Percentiles rank a stretch among this genome's conserved stretches.
Evolutionary conservation across 1,284 basidiomycete genomes (phyloP).

Genomic region (Rugosomyces carneus): DNA sequence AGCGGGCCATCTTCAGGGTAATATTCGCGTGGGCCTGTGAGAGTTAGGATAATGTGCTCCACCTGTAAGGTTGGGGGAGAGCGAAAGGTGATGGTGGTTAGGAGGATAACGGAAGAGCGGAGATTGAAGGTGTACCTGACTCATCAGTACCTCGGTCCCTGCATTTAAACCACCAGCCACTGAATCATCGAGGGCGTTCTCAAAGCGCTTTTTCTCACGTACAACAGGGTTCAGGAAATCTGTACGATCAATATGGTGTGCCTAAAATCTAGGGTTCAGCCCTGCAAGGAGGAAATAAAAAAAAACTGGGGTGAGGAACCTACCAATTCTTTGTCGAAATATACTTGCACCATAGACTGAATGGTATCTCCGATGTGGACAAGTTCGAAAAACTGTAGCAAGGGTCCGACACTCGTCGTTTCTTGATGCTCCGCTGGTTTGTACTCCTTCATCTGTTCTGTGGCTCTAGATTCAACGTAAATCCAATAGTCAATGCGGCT

Average conservation of each 20-base stretch:
- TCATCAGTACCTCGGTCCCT: constrained; percentile 94
- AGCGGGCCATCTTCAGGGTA: constrained; percentile 67
- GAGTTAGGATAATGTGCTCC: constrained; percentile 84
- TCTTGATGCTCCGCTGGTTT: constrained; percentile 79
- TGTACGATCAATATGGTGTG: constrained; percentile 80
- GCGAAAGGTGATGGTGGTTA: background rate
- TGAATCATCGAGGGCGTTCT: constrained; percentile 85
- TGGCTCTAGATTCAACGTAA: constrained; percentile 47
- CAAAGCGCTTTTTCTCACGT: constrained; percentile 84
- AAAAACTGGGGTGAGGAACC: background rate
- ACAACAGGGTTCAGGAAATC: constrained; percentile 94
- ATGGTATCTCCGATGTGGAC: constrained; percentile 98
- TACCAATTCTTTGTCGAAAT: constrained; percentile 28
- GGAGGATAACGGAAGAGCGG: background rate
- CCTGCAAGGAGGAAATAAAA: background rate
- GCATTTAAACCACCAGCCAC: constrained; percentile 92
- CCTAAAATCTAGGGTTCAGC: constrained; percentile 34
- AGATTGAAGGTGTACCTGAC: constrained; percentile 55
- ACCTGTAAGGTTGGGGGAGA: background rate
- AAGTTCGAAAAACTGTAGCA: constrained; percentile 96
- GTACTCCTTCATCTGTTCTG: constrained; percentile 79
- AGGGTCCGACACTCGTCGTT: constrained; percentile 72
- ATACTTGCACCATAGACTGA: constrained; percentile 86
- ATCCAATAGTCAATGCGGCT: background rate
- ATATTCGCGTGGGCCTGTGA: constrained; percentile 85